Evolutionary conservation across 1,284 basidiomycete genomes (phyloP), one percentile per base, ranked within the genome.

Genomic region (Tilletia caries): DNA sequence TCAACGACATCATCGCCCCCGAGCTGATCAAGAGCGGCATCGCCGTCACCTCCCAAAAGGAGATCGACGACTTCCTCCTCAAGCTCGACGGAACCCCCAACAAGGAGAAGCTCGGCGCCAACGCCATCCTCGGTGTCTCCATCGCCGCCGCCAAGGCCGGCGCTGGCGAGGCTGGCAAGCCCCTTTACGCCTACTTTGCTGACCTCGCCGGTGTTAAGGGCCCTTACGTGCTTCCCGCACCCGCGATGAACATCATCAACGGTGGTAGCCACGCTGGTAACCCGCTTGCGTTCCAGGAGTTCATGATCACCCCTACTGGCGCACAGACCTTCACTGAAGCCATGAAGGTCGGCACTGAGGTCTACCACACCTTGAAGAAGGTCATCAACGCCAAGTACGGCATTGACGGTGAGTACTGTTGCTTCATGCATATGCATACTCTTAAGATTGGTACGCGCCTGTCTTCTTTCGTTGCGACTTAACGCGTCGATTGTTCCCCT

Each of bases 351-450:
- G 96, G 96, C 76, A 92, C 95, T 27, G 96, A 99, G 88, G 93
- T 92, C 50, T 98, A 98, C 88, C 95, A 98, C 89, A 91, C 90
- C 79, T 88, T 98, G 84, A 99, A 99, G 89, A 96, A 95, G 88
- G 95, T 99, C 84, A 99, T 99, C 88, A 91, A 91, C 85, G 91
- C 92, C 86, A 97, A 98, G 87, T 99, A 98, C 87, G 96, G 96
- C 77, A 97, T 98, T 83, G 96, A 98, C 85, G 75, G 68, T 69
- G 64, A 41, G 37, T 41, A 66, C 46, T 68, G 65, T 67, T 64
- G 20, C 60, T 67, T 62, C 5, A 10, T 41, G 37, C 37, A 6
- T 23, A n/a, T 67, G 65, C 27, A 10, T 33, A 25, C 32, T 64
- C 66, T 54, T 27, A 15, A 1, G 12, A 18, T 25, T 67, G 8